Percentiles rank a stretch among this genome's conserved stretches.
Evolutionary conservation across 805 yeast genomes (phyloP).

Genomic region (Sugiyamaella mastotermitis): DNA sequence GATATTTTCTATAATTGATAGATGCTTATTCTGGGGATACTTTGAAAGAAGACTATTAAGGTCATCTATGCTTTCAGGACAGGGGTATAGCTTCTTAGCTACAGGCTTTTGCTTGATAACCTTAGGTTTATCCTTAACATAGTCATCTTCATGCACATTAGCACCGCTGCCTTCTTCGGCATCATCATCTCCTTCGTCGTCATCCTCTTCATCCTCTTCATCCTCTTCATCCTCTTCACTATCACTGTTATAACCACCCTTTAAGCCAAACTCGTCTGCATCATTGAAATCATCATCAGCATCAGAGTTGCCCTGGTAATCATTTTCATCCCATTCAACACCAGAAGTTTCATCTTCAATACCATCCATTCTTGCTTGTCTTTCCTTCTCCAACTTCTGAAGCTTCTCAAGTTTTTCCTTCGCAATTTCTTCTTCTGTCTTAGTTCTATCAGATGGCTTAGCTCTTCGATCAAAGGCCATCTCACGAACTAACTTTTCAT

Average conservation of each 20-base stretch:
- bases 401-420: conserved; percentile 29
- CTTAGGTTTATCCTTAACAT: conserved; percentile 4
- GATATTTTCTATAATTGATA: conserved; percentile 42
- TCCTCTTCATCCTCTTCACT: conserved; percentile 19
- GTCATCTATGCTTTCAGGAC: conserved; percentile 11
- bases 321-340: conserved; percentile 25
- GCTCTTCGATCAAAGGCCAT: conserved; percentile 37
- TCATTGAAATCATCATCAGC: conserved; percentile 33
- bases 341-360: conserved; percentile 29
- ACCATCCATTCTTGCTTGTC: conserved; percentile 35
- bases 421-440: conserved; percentile 37
- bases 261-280: conserved; percentile 33
- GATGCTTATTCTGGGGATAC: conserved; percentile 2
- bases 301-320: too few species aligned
- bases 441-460: conserved; percentile 36
- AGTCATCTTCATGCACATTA: conserved; percentile 24
- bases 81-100: background rate
- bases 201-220: conserved; percentile 36
- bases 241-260: conserved; percentile 8
- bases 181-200: conserved; percentile 33
- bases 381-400: conserved; percentile 29
- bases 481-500: conserved; percentile 33
- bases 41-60: conserved; percentile 2
- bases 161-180: conserved; percentile 20
- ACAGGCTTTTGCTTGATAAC: background rate